Evolutionary conservation across 331 rosid species (phyloP), one percentile per base, ranked within the genome.

Genomic region (Malus hybrid): DNA sequence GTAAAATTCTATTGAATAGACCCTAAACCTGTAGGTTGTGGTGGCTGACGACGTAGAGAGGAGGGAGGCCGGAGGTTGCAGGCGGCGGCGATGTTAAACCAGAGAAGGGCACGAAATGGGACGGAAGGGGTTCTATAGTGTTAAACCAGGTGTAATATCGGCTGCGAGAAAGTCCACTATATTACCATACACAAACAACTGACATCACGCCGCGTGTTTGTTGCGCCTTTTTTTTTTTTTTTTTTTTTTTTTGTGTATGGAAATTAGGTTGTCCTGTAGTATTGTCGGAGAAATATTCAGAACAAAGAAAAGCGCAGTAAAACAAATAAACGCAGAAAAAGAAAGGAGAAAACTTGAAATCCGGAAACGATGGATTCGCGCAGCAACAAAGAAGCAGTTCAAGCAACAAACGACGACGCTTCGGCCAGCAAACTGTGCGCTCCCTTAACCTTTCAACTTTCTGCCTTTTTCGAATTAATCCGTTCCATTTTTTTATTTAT

Each of bases 391-490:
- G 96, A 79, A 36, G 97, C 96, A 6, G 97, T 95, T 70, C 99
- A 92, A 80, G 99, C 97, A 77, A 95, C 99, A 76, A 95, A 95
- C 83, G 99, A 95, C 63, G 99, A 95, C 72, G 99, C 97, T 73
- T 92, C 97, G 18, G 96, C 99, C 79, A 92, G 97, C 84, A 91
- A 95, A 92, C 80, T 95, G 99, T 92, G 56, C 59, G 79, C 16
- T 2, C 56, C 6, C 54, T 70, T 15, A 36, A n/a, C 39, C 75
- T 11, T 5, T 60, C 32, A 14, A 69, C 16, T 10, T 62, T 2
- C 18, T 24, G 10, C 20, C 11, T 10, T 1, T 34, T 76, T 55
- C 29, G 10, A 29, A 31, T 55, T 15, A 32, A 19, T 0, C 16
- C 19, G 11, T 14, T 7, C 31, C 0, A 0, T 2, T 6, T 44